Base-by-base conservation (phyloP, 805 yeast genomes). In the Metschnikowia kofuensis region DNA sequence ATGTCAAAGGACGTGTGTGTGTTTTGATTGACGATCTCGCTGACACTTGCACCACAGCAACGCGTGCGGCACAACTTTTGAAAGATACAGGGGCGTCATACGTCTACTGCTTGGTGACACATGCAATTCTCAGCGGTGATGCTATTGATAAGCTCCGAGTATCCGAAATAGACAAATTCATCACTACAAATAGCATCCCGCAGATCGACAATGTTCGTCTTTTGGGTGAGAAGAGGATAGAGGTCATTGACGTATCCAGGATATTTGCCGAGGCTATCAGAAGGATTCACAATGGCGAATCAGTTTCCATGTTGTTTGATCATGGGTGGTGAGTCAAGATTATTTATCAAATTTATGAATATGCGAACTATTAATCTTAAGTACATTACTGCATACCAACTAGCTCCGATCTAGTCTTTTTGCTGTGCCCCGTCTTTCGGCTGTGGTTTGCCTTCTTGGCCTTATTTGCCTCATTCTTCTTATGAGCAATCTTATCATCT, bases 271-370 rank as follows among this genome's bases (percentile, higher is more conserved):
- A 94, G 68, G 92, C 97, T 1, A 89, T 94, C 40, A 78, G 99
- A 65, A 79, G 99, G 66, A 92, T 94, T 44, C 96, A 94, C 67
- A 94, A 94, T 59, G 99, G 99, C 57, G 99, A 94, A 72, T 83
- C 92, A 13, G 96, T 94, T 14, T 85, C 96, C 15, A 86, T 89
- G 88, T 74, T 94, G 52, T 94, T 91, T 69, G 97, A 90, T 60
- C 91, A 87, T 58, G 95, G 83, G 2, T 78, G 82, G 82, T 80
- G 55, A 52, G 16, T 28, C 7, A 26, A 32, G 12, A 9, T 9
- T 1, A 6, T 29, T 12, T 9, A 39, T 39, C n/a, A 12, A 38
- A 11, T 28, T 9, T 30, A 35, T 32, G 2, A n/a, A 37, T 14
- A n/a, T 31, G 21, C 13, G n/a, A 28, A 26, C 13, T 14, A 12